Percentiles rank a stretch among this genome's conserved stretches.
Conservation (phyloP, 495 filamentous ascomycete species). For the Aspergillus sparsus region DNA sequence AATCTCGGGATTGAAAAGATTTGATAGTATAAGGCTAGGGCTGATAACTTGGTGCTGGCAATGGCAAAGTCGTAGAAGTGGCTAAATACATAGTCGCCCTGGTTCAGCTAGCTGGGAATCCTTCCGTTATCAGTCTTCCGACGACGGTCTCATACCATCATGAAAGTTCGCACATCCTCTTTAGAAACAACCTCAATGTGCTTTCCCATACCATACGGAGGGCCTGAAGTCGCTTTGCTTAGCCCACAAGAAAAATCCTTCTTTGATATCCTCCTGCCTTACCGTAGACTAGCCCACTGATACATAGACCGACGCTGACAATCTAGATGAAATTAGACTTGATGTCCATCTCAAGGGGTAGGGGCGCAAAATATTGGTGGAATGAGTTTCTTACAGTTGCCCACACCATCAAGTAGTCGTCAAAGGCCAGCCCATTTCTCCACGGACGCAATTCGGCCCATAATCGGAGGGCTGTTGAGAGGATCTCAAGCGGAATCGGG, state of each 20-base stretch:
- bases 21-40: too few species aligned
- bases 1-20: too few species aligned
- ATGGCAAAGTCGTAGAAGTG: too few species aligned
- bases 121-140: too few species aligned
- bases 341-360: neutral
- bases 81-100: too few species aligned
- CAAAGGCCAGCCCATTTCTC: slow-evolving; percentile 18
- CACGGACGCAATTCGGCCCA: slow-evolving; percentile 19
- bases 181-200: slow-evolving; percentile 20
- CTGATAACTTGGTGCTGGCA: too few species aligned
- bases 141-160: slow-evolving; percentile 25
- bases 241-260: neutral
- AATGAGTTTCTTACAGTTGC: slow-evolving; percentile 15
- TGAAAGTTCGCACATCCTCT: slow-evolving; percentile 17
- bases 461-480: slow-evolving; percentile 23
- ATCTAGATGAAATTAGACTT: neutral
- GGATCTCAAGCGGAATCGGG: slow-evolving; percentile 25
- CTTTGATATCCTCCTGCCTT: neutral
- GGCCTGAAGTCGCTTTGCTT: slow-evolving; percentile 9
- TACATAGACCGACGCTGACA: slow-evolving; percentile 14
- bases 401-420: slow-evolving; percentile 20
- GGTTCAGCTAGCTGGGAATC: too few species aligned
- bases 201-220: slow-evolving; percentile 26
- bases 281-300: slow-evolving; percentile 24
- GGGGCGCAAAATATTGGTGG: too few species aligned